These are phyloP conservation scores for Endogone sp. DNA, from an alignment of 192 early-diverging fungal genomes.

Conservation along the genomic window DNA sequence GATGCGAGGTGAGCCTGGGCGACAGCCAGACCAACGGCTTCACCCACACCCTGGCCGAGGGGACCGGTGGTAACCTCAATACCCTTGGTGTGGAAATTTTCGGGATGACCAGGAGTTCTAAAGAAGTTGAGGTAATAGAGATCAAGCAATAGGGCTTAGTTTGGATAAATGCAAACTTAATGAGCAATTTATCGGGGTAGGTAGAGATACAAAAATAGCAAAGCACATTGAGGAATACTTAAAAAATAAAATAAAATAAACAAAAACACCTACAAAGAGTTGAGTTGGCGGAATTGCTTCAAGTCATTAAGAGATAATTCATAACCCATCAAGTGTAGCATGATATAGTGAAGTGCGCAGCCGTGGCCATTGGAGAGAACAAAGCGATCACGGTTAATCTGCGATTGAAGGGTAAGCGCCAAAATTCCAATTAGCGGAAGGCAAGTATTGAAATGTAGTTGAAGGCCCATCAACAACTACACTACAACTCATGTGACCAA, in stretches of 20 bases:
- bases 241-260: too few species aligned
- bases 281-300: conserved; percentile 83
- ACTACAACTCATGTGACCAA: too few species aligned
- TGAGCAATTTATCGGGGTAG: too few species aligned
- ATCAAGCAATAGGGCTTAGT: conserved; percentile 10
- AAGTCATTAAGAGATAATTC: conserved; percentile 87
- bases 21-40: conserved; percentile 90
- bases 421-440: background rate
- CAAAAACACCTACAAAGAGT: conserved; percentile 63
- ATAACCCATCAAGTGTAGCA: conserved; percentile 87
- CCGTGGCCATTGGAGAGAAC: conserved; percentile 97
- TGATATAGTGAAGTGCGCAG: conserved; percentile 89
- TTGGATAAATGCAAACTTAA: too few species aligned
- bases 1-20: conserved; percentile 87
- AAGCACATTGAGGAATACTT: too few species aligned
- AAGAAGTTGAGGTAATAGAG: too few species aligned
- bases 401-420: too few species aligned
- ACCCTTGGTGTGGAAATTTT: conserved; percentile 80
- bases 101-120: conserved; percentile 96
- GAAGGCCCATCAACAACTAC: too few species aligned
- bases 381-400: conserved; percentile 94
- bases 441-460: background rate
- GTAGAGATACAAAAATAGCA: conserved; percentile 3
- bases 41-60: conserved; percentile 88
- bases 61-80: conserved; percentile 98